Base-by-base conservation (phyloP, 2,329 filamentous ascomycete species). In the Trichoderma sp. region DNA sequence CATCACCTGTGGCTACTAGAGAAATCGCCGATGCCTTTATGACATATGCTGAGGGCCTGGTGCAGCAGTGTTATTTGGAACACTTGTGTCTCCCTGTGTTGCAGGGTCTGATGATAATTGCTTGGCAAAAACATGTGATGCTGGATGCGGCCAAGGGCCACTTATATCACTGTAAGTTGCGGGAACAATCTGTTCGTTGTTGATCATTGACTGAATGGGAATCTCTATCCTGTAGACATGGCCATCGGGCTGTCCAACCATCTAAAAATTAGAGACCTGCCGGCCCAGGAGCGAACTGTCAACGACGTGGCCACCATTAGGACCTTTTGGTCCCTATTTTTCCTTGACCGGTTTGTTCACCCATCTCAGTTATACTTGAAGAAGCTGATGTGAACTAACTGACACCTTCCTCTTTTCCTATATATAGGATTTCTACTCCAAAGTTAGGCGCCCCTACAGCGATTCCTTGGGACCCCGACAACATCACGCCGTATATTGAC, bases 211-310 rank as follows among this genome's bases (percentile, higher is more conserved):
- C 30, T n/a, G 56, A 58, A 21, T 7, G 21, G 15, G 36, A 28
- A 9, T 57, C n/a, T 32, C 24, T 11, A 11, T 36, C 12, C 21
- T 36, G 47, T 60, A 71, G 69, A 71, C 24, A 71, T 71, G 69
- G 69, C 69, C n/a, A 71, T 71, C 18, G 69, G 69, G 36, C 51
- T 71, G n/a, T 71, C 69, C 26, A 71, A 58, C 18, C 69, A 71
- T 43, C 51, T 71, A 3, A 53, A 62, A 30, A 66, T 71, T 1
- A 15, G 51, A 58, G 69, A 66, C 30, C 14, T 18, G 24, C 18
- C 61, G 24, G 12, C 32, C 9, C 51, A 39, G 4, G 53, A 71
- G 32, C 69, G 36, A 5, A 65, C 47, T 3, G 60, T 64, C 69
- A 66, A 47, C 26, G 61, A 71, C 12, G 12, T 71, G 12, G 61